These are phyloP conservation scores for Alternaria longipes DNA, from an alignment of 2,329 filamentous ascomycete genomes.

Conservation along the genomic window DNA sequence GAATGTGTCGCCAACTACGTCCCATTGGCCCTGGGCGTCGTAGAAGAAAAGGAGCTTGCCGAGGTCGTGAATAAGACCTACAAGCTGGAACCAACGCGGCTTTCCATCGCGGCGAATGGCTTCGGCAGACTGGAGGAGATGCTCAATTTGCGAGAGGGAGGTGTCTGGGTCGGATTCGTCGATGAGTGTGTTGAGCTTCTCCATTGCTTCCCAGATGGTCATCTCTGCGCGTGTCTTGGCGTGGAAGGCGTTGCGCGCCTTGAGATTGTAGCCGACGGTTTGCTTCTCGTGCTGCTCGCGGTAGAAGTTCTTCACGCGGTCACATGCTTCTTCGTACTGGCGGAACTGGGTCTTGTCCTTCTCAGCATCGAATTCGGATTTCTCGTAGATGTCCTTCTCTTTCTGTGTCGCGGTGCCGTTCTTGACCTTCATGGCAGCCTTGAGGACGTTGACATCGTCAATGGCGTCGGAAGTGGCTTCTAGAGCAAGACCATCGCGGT, in stretches of 20 bases:
- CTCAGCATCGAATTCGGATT: constrained; percentile 73
- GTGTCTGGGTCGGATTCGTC: constrained; percentile 94
- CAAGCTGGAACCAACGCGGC: constrained; percentile 83
- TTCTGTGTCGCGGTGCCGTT: constrained; percentile 56
- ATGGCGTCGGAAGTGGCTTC: constrained; percentile 68
- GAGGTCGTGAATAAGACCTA: constrained; percentile 79
- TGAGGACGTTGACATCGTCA: constrained; percentile 68
- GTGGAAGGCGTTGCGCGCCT: constrained; percentile 76
- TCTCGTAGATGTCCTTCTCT: constrained; percentile 62
- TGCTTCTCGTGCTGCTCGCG: constrained; percentile 74
- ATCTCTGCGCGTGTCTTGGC: constrained; percentile 75
- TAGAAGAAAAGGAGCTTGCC: constrained; percentile 84
- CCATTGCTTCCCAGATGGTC: constrained; percentile 90
- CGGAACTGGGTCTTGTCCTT: constrained; percentile 85
- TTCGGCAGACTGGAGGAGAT: constrained; percentile 87
- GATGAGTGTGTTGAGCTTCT: constrained; percentile 89
- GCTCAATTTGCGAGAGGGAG: constrained; percentile 85
- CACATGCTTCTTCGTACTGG: constrained; percentile 83
- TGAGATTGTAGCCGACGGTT: constrained; percentile 84
- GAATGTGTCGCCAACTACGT: constrained; percentile 89
- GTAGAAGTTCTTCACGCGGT: constrained; percentile 89
- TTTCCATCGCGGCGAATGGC: constrained; percentile 87
- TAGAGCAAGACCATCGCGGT: constrained; percentile 65
- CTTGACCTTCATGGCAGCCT: constrained; percentile 62
- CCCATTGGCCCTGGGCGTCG: constrained; percentile 88